Evolutionary conservation across 2,329 filamentous ascomycete species (phyloP).

Genomic region (Monosporascus sp.): DNA sequence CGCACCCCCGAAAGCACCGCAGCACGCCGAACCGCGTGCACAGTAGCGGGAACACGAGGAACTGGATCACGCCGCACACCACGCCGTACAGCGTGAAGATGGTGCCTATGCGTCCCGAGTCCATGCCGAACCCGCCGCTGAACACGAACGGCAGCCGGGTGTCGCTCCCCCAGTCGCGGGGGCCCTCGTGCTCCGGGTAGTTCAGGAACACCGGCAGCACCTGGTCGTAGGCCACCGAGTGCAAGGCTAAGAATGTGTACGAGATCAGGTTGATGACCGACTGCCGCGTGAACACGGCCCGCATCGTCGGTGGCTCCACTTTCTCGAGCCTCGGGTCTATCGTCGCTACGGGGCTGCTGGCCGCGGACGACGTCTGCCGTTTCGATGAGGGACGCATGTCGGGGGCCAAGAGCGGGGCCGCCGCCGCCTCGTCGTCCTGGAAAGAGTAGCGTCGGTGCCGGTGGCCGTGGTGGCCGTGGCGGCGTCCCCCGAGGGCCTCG

Average conservation of each 20-base stretch:
- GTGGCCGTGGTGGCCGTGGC: constrained; percentile 19
- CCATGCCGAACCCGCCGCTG: constrained; percentile 69
- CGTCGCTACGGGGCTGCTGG: background rate
- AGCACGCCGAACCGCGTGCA: constrained; percentile 71
- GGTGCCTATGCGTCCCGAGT: constrained; percentile 71
- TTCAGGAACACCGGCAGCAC: constrained; percentile 85
- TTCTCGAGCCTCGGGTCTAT: constrained; percentile 18
- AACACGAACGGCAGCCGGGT: constrained; percentile 73
- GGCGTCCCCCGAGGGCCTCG: constrained; percentile 26
- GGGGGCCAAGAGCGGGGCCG: constrained; percentile 46
- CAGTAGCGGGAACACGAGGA: constrained; percentile 74
- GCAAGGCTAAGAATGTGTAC: constrained; percentile 77
- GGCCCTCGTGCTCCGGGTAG: constrained; percentile 56
- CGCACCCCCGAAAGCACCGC: constrained; percentile 63
- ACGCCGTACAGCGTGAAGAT: constrained; percentile 83
- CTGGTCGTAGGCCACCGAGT: constrained; percentile 82
- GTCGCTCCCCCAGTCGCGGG: constrained; percentile 37
- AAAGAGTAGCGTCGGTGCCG: constrained; percentile 40
- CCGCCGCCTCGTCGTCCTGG: constrained; percentile 51
- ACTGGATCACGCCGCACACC: constrained; percentile 75
- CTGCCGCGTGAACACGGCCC: constrained; percentile 63
- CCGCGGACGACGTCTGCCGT: background rate
- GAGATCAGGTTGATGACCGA: constrained; percentile 68
- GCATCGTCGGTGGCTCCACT: constrained; percentile 16
- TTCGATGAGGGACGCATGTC: constrained; percentile 13